These are phyloP conservation scores for Suillus bovinus DNA, from an alignment of 768 basidiomycete species.

Conservation along the genomic window DNA sequence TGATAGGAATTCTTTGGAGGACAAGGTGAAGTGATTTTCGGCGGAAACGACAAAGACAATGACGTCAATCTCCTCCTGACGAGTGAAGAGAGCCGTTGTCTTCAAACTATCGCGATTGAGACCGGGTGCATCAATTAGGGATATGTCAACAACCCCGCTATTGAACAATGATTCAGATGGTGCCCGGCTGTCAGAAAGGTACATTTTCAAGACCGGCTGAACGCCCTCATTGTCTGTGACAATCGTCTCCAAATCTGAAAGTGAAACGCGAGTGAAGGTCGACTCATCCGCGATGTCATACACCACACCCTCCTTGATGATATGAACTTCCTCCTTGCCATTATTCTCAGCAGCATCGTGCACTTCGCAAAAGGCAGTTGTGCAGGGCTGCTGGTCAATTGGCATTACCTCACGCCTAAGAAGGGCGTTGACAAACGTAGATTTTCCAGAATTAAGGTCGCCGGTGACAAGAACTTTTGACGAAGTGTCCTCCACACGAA, in stretches of 20 bases:
- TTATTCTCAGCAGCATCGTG: conserved; percentile 83
- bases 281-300: conserved; percentile 74
- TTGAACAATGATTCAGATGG: conserved; percentile 84
- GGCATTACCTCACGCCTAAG: conserved; percentile 92
- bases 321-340: conserved; percentile 82
- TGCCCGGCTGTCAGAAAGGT: conserved; percentile 78
- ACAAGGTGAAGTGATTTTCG: conserved; percentile 97
- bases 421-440: conserved; percentile 95
- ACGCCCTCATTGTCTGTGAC: conserved; percentile 61
- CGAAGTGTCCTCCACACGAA: conserved; percentile 86
- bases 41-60: conserved; percentile 98
- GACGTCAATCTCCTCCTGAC: conserved; percentile 98
- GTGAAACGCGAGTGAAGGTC: conserved; percentile 69
- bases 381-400: conserved; percentile 97
- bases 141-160: conserved; percentile 96
- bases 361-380: conserved; percentile 96
- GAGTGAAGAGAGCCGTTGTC: conserved; percentile 93
- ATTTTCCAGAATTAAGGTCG: conserved; percentile 97
- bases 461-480: conserved; percentile 98
- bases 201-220: conserved; percentile 78
- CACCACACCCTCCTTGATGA: conserved; percentile 63
- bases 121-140: conserved; percentile 97
- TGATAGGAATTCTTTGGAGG: conserved; percentile 90
- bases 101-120: conserved; percentile 93
- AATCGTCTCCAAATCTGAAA: conserved; percentile 76